Percentiles rank a stretch among this genome's conserved stretches.
phyloP scores from a whole-genome alignment of 2,329 filamentous ascomycete species.

The Penicillium sp. region DNA sequence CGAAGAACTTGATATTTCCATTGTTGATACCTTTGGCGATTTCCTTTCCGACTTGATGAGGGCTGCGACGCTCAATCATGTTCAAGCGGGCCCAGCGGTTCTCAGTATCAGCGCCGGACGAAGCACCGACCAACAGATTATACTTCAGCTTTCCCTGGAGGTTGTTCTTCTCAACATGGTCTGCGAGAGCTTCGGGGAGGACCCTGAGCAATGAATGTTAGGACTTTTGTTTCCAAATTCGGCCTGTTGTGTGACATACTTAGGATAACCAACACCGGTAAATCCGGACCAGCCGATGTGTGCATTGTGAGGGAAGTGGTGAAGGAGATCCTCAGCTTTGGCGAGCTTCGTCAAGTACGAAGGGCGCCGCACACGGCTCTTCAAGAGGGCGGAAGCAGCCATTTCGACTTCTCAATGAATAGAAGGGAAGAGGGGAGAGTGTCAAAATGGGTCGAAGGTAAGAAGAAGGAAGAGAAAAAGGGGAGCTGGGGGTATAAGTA shows the following conservation, averaged over 20 bases:
- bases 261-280: slow-evolving; percentile 84
- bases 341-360: slow-evolving; percentile 77
- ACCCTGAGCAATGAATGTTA: slow-evolving; percentile 52
- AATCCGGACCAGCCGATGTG: slow-evolving; percentile 91
- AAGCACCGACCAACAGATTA: slow-evolving; percentile 84
- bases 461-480: slow-evolving; percentile 9
- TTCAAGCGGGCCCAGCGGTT: slow-evolving; percentile 84
- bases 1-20: slow-evolving; percentile 85
- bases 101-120: slow-evolving; percentile 83
- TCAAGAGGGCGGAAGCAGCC: slow-evolving; percentile 68
- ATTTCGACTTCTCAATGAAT: slow-evolving; percentile 26
- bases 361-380: slow-evolving; percentile 69
- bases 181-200: slow-evolving; percentile 76
- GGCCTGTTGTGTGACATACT: slow-evolving; percentile 52
- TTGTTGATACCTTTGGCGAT: slow-evolving; percentile 89
- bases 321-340: slow-evolving; percentile 72
- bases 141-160: slow-evolving; percentile 82
- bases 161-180: slow-evolving; percentile 83
- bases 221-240: not conserved
- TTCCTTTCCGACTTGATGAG: slow-evolving; percentile 85
- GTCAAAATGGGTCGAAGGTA: not conserved
- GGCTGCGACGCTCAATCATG: slow-evolving; percentile 82
- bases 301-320: slow-evolving; percentile 76
- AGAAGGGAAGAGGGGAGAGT: slow-evolving; percentile 16
- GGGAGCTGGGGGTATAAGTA: slow-evolving; percentile 13